Evolutionary conservation across 2,329 filamentous ascomycete genomes (phyloP).

Genomic region (Sclerotinia borealis): DNA sequence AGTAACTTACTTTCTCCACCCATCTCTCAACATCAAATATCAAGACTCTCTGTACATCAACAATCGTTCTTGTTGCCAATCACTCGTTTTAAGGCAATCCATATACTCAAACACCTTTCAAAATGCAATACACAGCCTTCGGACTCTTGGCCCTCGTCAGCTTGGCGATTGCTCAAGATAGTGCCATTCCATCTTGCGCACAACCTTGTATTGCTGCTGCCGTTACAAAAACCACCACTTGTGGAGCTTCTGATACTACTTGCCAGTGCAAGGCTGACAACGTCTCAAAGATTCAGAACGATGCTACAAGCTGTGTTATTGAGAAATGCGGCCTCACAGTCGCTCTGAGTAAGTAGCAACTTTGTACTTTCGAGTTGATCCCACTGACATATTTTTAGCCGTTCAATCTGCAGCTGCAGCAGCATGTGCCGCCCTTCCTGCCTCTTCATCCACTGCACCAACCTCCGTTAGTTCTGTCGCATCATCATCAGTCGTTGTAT

Average conservation of each 20-base stretch:
- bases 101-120: background rate
- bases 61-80: background rate
- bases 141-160: conserved; percentile 7
- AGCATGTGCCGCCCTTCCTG: background rate
- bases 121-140: conserved; percentile 8
- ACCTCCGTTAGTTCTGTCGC: background rate
- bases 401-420: background rate
- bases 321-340: background rate
- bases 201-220: conserved; percentile 4
- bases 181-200: conserved; percentile 6
- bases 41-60: background rate
- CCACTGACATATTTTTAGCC: background rate
- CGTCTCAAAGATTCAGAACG: background rate
- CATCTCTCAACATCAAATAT: background rate
- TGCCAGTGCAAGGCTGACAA: conserved; percentile 8
- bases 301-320: conserved; percentile 11
- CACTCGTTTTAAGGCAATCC: conserved; percentile 13
- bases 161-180: conserved; percentile 4
- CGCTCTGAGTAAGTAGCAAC: conserved; percentile 5
- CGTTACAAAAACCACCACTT: background rate
- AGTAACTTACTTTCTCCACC: background rate
- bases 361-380: background rate
- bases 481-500: background rate
- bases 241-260: conserved; percentile 3
- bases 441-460: background rate